These are phyloP conservation scores for Fraxinus americana DNA, from an alignment of 257 asterid species.

Conservation along the genomic window DNA sequence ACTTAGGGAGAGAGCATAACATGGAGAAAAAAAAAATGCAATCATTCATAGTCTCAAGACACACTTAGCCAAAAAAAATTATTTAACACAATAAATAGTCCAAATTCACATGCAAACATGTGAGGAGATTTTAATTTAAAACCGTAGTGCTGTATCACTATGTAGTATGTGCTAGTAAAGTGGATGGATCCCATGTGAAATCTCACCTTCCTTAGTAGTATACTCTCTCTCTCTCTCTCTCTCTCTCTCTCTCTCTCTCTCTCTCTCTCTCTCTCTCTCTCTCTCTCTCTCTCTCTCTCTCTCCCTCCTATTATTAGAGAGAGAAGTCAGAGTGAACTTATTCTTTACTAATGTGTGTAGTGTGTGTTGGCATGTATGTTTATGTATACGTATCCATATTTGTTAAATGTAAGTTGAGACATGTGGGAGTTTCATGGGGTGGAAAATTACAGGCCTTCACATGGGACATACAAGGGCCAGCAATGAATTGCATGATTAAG, in stretches of 20 bases:
- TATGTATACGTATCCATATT: not conserved
- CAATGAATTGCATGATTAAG: not conserved
- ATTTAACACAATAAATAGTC: constrained; percentile 31
- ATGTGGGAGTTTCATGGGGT: not conserved
- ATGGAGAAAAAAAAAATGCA: not conserved
- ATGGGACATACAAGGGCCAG: constrained; percentile 28
- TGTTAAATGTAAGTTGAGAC: not conserved
- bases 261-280: constrained; percentile 8
- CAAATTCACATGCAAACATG: constrained; percentile 48
- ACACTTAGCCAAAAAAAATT: not conserved
- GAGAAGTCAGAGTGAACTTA: constrained; percentile 18
- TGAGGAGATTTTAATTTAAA: constrained; percentile 18
- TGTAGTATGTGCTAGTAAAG: constrained; percentile 16
- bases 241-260: constrained; percentile 1
- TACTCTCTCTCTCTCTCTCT: constrained; percentile 6
- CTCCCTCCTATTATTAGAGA: constrained; percentile 33
- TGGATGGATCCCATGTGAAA: constrained; percentile 63
- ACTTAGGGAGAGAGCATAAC: not conserved
- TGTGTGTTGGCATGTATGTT: not conserved
- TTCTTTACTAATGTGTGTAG: not conserved
- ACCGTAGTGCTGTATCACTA: constrained; percentile 34
- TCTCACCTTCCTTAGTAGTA: constrained; percentile 31
- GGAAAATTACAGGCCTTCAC: constrained; percentile 37
- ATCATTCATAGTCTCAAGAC: constrained; percentile 22
- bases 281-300: not conserved